Evolutionary conservation across 805 yeast species (phyloP).

Genomic region (Lipomyces orientalis): DNA sequence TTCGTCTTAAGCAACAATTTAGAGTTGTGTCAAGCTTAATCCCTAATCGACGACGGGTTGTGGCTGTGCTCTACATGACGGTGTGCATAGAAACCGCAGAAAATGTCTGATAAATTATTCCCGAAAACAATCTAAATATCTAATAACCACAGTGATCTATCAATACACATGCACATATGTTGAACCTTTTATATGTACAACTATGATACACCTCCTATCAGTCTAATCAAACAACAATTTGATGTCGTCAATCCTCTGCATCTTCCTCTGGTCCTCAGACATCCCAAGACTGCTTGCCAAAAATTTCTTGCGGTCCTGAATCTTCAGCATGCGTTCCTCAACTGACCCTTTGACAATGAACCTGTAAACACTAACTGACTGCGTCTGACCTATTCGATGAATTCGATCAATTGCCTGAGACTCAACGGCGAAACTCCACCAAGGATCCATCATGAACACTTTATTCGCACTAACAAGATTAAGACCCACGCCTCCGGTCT

Average conservation of each 20-base stretch:
- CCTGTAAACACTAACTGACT: constrained; percentile 71
- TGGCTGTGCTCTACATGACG: too few relatives aligned
- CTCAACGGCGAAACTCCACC: constrained; percentile 85
- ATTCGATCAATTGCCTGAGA: constrained; percentile 57
- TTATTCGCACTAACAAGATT: constrained; percentile 83
- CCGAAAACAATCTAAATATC: too few relatives aligned
- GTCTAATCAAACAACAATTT: constrained; percentile 43
- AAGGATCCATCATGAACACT: constrained; percentile 93
- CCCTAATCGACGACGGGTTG: too few relatives aligned
- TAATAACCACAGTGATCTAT: too few relatives aligned
- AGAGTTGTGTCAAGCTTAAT: too few relatives aligned
- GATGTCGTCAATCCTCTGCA: constrained; percentile 47
- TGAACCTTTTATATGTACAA: background rate
- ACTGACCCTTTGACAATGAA: constrained; percentile 83
- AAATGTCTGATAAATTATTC: too few relatives aligned
- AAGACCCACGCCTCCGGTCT: constrained; percentile 94
- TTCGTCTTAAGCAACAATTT: too few relatives aligned
- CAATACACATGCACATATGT: too few relatives aligned
- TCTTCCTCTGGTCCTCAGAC: constrained; percentile 47
- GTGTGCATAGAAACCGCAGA: too few relatives aligned
- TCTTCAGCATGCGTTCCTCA: constrained; percentile 84
- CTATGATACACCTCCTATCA: background rate
- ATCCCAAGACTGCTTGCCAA: constrained; percentile 46
- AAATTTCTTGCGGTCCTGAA: constrained; percentile 75
- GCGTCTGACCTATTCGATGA: constrained; percentile 85